Base-by-base conservation (phyloP, 2,329 filamentous ascomycete species). In the Helotiales sp. region DNA sequence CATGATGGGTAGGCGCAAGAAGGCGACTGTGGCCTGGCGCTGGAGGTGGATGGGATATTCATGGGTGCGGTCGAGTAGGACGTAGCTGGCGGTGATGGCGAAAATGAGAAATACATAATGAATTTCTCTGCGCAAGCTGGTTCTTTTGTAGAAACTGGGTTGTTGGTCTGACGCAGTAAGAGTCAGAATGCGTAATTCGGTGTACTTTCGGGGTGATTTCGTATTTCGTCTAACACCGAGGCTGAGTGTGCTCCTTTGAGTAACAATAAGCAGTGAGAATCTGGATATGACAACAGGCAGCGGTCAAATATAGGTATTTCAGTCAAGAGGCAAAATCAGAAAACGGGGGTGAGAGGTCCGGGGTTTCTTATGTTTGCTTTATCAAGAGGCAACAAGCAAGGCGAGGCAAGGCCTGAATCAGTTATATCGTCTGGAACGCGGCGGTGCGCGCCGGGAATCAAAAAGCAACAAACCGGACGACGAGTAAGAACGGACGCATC, bases 1-100 rank as follows among this genome's bases (percentile, higher is more conserved):
- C 86, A 88, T 26, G 84, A 87, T 30, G 86, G 86, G 71, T 83
- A 88, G 28, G 86, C 86, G 78, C 86, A 87, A 0, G 75, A 75
- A 6, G 74, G 65, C 13, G 76, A 75, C 30, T 69, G 70, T 24
- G 73, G 60, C 13, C 72, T 63, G 8, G 71, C 62, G 57, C 61
- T 64, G 10, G 70, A 71, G 13, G 67, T 62, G 7, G 72, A 65
- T 49, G 72, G 74, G 62, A 76, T 76, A 52, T 74, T 70, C 71
- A 76, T 75, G 13, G 75, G 69, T 20, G 68, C 61, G 32, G 70
- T 70, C 54, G 70, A 67, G 70, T 73, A 75, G 54, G 66, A 69
- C 2, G 72, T 63, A 45, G 70, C 70, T 6, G 73, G 67, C 26
- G 75, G 65, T 6, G 74, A 74, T 37, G 73, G 72, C 40, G 71